Evolutionary conservation across 2,329 filamentous ascomycete genomes (phyloP), one percentile per base, ranked within the genome.

Genomic region (Colletotrichum spinosum): DNA sequence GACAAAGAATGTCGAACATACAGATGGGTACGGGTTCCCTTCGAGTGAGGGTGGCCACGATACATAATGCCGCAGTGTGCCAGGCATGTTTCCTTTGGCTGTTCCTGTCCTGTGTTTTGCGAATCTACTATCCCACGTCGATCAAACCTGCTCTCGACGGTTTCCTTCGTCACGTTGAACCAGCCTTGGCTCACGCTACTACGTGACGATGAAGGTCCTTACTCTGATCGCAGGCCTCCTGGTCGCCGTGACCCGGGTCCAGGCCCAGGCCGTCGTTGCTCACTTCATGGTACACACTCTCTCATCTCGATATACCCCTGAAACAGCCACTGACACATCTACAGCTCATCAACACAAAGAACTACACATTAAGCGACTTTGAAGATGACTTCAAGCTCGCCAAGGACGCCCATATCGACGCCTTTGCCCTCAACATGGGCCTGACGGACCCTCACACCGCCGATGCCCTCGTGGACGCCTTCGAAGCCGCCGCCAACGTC

Each of bases 311-410:
- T 12, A 34, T 34, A 8, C 17, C 13, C 12, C 8, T 12, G 1
- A 25, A 25, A 25, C 25, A 25, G 25, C 25, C 8, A 12, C 65
- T 65, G 50, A 67, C 55, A 52, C 46, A 3, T 6, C 1, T 3
- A 15, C 41, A 67, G 65, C 51, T 67, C 55, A 55, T 55, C 35
- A 67, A 67, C 52, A 67, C 65, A 35, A 60, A 55, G 37, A 55
- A 65, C 37, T 65, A 65, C 50, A 79, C 74, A 57, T 70, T 81
- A 38, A 67, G 71, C 8, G 81, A 83, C 38, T 84, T 82, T 62
- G 81, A 84, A 46, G 75, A 78, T 48, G 82, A 84, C 60, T 83
- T 84, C 78, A 71, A 75, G 56, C 77, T 75, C 4, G 82, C 81
- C 41, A 81, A 81, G 69, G 72, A 73, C 11, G 77, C 77, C 17